Evolutionary conservation across 306 rosid species (phyloP).

Genomic region (Corylus americana): DNA sequence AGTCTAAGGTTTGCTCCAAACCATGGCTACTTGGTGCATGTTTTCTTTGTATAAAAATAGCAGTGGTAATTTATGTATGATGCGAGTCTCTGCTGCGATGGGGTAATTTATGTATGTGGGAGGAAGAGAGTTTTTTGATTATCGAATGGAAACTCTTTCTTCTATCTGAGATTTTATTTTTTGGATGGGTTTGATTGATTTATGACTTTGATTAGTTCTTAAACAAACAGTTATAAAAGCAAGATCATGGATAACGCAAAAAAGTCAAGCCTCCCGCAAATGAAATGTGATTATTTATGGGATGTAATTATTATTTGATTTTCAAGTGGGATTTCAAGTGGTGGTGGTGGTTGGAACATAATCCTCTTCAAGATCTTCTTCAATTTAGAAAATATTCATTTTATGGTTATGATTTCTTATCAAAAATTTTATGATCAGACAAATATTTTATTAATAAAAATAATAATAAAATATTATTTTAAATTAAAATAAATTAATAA

Average conservation of each 20-base stretch:
- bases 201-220: too few relatives aligned
- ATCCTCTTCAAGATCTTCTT: too few relatives aligned
- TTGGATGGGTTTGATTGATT: background rate
- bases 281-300: background rate
- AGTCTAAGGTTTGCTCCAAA: slow-evolving; percentile 28
- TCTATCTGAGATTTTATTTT: background rate
- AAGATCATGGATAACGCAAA: background rate
- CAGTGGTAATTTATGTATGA: background rate
- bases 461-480: too few relatives aligned
- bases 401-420: too few relatives aligned
- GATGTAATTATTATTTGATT: background rate
- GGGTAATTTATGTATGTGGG: background rate
- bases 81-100: slow-evolving; percentile 29
- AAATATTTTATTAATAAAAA: too few relatives aligned
- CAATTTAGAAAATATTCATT: too few relatives aligned
- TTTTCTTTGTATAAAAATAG: background rate
- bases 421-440: too few relatives aligned
- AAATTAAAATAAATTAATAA: too few relatives aligned
- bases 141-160: background rate
- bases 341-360: too few relatives aligned
- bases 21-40: slow-evolving; percentile 29
- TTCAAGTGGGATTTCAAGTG: background rate
- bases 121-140: background rate
- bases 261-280: background rate
- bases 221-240: too few relatives aligned